Base-by-base conservation (phyloP, 495 filamentous ascomycete species). In the Aspergillus haitiensis region DNA sequence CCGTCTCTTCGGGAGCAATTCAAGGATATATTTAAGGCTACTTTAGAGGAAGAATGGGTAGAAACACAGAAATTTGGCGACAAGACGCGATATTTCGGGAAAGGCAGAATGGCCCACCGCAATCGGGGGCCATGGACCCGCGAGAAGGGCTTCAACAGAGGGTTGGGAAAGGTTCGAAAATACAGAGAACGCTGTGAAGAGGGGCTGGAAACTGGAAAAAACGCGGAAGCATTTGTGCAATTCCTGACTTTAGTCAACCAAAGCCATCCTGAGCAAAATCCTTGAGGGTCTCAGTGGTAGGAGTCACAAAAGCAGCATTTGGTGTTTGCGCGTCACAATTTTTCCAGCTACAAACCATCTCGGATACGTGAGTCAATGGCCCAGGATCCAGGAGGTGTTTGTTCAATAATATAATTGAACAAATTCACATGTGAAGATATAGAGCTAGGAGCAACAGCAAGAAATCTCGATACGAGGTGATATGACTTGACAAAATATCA, bases 1-100 rank as follows among this genome's bases (percentile, higher is more conserved):
- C 84, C 86, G 7, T 59, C 70, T 51, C 79, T 88, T 12, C 72
- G 74, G 9, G 35, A 62, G 12, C 75, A 80, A 53, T 74, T 89
- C 13, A 67, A 70, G 37, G 72, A 80, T 2, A 85, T 88, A 61
- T 76, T 82, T 54, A 69, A 70, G 33, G 72, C 75, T 8, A 86
- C 83, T 8, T 72, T 81, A 34, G 72, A 77, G 60, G 72, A 77
- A 32, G 69, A 75, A 64, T 78, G 76, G 76, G 67, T 73, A 6
- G 75, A 77, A 59, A 45, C 67, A 50, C 59, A 68, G 36, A 16
- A 55, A 52, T 5, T 63, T 61, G 37, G 53, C 10, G 62, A 59
- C 27, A 65, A 67, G 51, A 59, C 66, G 6, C 67, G 71, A 34
- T 45, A 54, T 37, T 55, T 72, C 81, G 60, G 72, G 66, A 56